Evolutionary conservation across 148 eudicot genomes (phyloP).

Genomic region (Mesembryanthemum crystallinum): DNA sequence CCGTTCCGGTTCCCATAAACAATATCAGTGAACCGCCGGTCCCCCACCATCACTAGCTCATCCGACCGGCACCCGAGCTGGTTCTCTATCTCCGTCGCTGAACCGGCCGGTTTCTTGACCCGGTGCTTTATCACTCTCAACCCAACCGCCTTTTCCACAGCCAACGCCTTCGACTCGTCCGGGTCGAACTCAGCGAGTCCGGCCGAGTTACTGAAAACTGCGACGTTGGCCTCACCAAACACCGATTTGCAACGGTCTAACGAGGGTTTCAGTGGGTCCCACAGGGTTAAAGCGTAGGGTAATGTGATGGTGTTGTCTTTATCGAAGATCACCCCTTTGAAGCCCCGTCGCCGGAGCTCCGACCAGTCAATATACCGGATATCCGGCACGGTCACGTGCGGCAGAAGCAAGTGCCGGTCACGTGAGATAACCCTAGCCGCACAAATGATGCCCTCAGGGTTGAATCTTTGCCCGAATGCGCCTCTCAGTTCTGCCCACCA

Average conservation of each 20-base stretch:
- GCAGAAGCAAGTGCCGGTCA: constrained; percentile 54
- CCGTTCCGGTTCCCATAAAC: constrained; percentile 87
- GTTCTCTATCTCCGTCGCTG: constrained; percentile 69
- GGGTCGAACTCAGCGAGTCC: constrained; percentile 76
- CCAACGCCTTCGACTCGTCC: constrained; percentile 65
- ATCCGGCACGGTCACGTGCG: constrained; percentile 58
- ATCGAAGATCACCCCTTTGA: constrained; percentile 85
- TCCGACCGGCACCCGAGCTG: constrained; percentile 59
- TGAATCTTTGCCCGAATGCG: constrained; percentile 74
- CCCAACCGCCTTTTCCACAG: constrained; percentile 60
- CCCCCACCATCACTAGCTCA: constrained; percentile 80
- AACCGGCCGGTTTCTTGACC: constrained; percentile 86
- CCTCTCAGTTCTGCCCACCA: constrained; percentile 68
- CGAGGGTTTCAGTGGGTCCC: constrained; percentile 50
- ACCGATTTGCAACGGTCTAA: constrained; percentile 58
- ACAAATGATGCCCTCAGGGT: constrained; percentile 56
- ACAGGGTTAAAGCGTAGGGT: constrained; percentile 58
- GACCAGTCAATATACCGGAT: constrained; percentile 73
- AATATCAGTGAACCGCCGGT: constrained; percentile 82
- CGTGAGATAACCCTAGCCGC: constrained; percentile 37
- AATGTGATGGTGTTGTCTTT: constrained; percentile 83
- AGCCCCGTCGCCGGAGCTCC: constrained; percentile 60
- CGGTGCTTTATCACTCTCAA: constrained; percentile 67
- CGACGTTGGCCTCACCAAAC: constrained; percentile 70
- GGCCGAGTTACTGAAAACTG: constrained; percentile 85